Base-by-base conservation (phyloP, 495 filamentous ascomycete species). In the Talaromyces ruber region DNA sequence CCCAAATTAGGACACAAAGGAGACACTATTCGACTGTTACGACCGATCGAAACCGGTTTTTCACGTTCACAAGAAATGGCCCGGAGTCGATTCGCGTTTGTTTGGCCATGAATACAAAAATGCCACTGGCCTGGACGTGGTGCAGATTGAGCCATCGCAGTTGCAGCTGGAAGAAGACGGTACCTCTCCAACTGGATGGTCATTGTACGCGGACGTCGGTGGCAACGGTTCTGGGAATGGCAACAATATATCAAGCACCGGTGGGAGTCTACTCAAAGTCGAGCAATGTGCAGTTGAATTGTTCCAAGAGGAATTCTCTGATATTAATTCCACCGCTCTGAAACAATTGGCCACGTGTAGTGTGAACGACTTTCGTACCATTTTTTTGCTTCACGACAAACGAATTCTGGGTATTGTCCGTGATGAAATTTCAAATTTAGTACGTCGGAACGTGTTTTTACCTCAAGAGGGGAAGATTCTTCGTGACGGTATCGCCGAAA, bases 371-470 rank as follows among this genome's bases (percentile, higher is more conserved):
- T 67, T 81, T 45, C 70, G 76, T 7, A 76, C 72, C 9, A 67
- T 81, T 7, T 67, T 76, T 4, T 68, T 81, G 3, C 66, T 69
- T 8, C 78, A 80, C 60, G 78, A 80, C 58, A 81, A 81, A 64
- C 68, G 78, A 3, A 76, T 81, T 69, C 65, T 81, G 2, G 75
- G 76, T 7, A 66, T 81, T 22, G 57, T 81, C 1, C 65, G 30
- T 16, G 68, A 77, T 62, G 76, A 81, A 51, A 58, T 79, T 0
- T 59, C 63, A 5, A 50, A 59, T 3, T 64, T 79, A 1, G 68
- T 77, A 0, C 26, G 56, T 1, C 29, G 62, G 39, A 51, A 59
- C 3, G 66, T 72, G 12, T 45, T 80, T 16, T 69, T 70, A 7
- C 9, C 58, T 9, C 53, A 37, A 6, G 69, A 78, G 50, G 76